Conservation (phyloP, 345 rosid genomes). For the Gossypium australe region DNA sequence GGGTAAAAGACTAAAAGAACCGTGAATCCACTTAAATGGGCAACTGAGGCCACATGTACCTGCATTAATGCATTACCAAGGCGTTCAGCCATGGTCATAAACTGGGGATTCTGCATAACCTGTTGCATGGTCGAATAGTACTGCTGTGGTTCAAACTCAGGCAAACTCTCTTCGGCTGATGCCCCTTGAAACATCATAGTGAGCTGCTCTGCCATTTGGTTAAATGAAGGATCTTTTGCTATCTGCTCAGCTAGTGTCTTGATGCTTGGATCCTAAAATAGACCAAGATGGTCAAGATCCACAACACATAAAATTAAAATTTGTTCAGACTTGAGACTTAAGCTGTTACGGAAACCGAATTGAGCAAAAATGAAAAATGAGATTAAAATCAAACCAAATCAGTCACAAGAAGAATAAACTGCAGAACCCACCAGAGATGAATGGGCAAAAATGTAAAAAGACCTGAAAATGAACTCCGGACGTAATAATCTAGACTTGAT, state of each 20-base stretch:
- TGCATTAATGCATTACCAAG: conserved; percentile 87
- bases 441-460: not conserved
- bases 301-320: not conserved
- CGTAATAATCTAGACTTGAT: not conserved
- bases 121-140: conserved; percentile 84
- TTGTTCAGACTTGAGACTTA: not conserved
- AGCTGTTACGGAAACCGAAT: not conserved
- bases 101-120: conserved; percentile 96
- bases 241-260: conserved; percentile 88
- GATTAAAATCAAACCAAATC: not conserved
- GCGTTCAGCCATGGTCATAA: conserved; percentile 90
- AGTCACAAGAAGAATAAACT: conserved; percentile 1
- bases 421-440: not conserved
- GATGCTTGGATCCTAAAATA: conserved; percentile 80
- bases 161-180: conserved; percentile 42
- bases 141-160: conserved; percentile 70
- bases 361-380: not conserved
- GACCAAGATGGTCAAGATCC: not conserved
- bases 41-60: conserved; percentile 31
- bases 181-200: conserved; percentile 69
- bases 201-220: conserved; percentile 93
- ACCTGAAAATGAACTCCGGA: not conserved
- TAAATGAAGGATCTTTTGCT: conserved; percentile 87
- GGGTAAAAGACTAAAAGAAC: not conserved
- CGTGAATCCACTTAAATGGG: not conserved